These are phyloP conservation scores for Heracleum sosnowskyi DNA, from an alignment of 129 eudicot genomes.

Conservation along the genomic window DNA sequence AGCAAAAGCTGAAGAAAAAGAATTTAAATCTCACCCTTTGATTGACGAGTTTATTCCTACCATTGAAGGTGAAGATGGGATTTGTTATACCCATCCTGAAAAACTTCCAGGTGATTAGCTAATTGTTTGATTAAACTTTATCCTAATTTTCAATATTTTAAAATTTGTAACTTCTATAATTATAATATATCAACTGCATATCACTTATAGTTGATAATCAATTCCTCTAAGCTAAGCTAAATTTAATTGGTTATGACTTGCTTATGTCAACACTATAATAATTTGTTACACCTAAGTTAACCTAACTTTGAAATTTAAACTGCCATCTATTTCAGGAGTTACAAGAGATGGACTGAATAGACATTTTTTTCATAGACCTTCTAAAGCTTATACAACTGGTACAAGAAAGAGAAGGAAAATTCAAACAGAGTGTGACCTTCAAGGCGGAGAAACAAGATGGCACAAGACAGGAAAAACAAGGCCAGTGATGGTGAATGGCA, in stretches of 20 bases:
- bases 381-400: constrained; percentile 95
- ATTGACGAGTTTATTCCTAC: constrained; percentile 98
- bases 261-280: not conserved
- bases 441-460: constrained; percentile 91
- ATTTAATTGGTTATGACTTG: constrained; percentile 7
- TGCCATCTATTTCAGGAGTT: constrained; percentile 40
- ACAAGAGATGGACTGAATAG: constrained; percentile 89
- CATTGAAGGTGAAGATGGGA: constrained; percentile 98
- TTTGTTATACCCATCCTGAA: constrained; percentile 98
- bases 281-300: constrained; percentile 50
- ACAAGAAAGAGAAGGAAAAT: constrained; percentile 86
- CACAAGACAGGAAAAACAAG: constrained; percentile 95
- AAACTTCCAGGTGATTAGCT: constrained; percentile 59
- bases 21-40: constrained; percentile 80
- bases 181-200: too few species aligned
- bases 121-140: not conserved
- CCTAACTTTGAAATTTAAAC: constrained; percentile 26
- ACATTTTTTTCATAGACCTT: constrained; percentile 94
- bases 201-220: too few species aligned
- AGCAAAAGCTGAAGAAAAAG: constrained; percentile 86
- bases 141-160: too few species aligned
- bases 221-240: constrained; percentile 12
- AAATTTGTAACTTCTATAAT: too few species aligned
- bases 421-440: constrained; percentile 82
- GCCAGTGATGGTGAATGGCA: constrained; percentile 78